A percentile compares a stretch with the other conserved stretches of the same genome.
These are phyloP conservation scores for Falciphora oryzae DNA, from an alignment of 2,329 filamentous ascomycete species.

Conservation along the genomic window DNA sequence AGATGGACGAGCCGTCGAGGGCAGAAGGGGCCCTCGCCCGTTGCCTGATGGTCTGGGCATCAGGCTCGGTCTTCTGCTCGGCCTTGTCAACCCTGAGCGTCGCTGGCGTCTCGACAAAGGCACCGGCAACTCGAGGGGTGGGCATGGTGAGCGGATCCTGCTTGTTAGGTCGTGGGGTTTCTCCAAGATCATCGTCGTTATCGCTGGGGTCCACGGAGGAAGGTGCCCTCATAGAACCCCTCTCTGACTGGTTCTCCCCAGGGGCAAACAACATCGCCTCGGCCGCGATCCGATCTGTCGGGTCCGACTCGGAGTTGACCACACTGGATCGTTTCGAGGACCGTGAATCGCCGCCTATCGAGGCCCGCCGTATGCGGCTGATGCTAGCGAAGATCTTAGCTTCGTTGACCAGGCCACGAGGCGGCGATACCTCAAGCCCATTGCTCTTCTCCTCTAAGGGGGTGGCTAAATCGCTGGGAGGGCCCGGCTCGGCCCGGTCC, in stretches of 20 bases:
- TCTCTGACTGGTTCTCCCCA: conserved; percentile 45
- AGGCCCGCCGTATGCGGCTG: conserved; percentile 32
- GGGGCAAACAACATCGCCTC: conserved; percentile 53
- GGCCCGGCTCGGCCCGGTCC: no score
- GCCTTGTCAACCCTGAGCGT: conserved; percentile 35
- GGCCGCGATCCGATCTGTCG: conserved; percentile 49
- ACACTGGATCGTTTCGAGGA: conserved; percentile 43
- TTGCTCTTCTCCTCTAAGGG: not conserved
- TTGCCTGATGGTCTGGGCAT: not conserved
- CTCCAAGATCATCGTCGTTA: conserved; percentile 29
- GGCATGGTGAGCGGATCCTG: conserved; percentile 37
- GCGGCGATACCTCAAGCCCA: not conserved
- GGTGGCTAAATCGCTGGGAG: not conserved
- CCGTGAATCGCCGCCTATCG: conserved; percentile 40
- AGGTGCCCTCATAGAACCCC: conserved; percentile 45
- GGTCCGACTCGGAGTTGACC: conserved; percentile 45
- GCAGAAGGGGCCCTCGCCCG: not conserved
- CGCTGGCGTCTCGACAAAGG: conserved; percentile 51
- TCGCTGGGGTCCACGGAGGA: conserved; percentile 36
- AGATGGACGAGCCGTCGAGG: not conserved
- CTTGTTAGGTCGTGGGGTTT: conserved; percentile 42
- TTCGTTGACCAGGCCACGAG: not conserved
- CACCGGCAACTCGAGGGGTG: conserved; percentile 49
- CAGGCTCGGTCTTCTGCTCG: not conserved
- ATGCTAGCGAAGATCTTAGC: conserved; percentile 4